A percentile compares a stretch with the other conserved stretches of the same genome.
Conservation (phyloP, 1,284 basidiomycete genomes). For the Pyrrhoderma noxium region DNA sequence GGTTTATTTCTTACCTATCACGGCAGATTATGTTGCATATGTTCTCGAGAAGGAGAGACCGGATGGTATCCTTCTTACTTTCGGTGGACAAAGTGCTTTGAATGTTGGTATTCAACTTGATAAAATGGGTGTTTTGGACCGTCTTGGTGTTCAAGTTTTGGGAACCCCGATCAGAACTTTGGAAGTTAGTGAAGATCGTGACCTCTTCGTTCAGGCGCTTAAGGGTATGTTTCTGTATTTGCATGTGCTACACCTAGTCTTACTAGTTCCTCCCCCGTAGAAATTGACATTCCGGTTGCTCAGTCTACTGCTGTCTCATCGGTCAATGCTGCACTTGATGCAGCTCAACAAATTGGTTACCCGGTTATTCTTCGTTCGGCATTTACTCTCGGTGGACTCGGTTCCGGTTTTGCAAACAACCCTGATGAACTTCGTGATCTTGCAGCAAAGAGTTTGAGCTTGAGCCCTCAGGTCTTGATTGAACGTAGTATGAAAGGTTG, state of each 20-base stretch:
- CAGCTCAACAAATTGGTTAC: conserved; percentile 90
- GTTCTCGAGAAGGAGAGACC: conserved; percentile 98
- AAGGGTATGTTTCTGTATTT: conserved; percentile 54
- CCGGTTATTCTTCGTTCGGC: conserved; percentile 98
- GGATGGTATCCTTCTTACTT: conserved; percentile 95
- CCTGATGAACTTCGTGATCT: conserved; percentile 93
- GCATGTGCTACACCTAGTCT: conserved; percentile 9
- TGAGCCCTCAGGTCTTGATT: conserved; percentile 94
- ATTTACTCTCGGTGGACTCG: conserved; percentile 96
- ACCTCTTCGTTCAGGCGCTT: conserved; percentile 94
- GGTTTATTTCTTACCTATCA: conserved; percentile 97
- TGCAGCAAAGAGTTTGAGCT: conserved; percentile 83
- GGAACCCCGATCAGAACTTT: conserved; percentile 94
- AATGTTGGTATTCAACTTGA: conserved; percentile 98
- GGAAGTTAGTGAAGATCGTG: conserved; percentile 95
- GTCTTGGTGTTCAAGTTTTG: conserved; percentile 90
- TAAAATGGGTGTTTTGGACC: conserved; percentile 94
- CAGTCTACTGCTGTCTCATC: conserved; percentile 97
- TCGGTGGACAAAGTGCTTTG: conserved; percentile 96
- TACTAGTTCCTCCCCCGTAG: conserved; percentile 34
- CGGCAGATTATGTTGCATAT: conserved; percentile 96
- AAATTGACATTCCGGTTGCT: conserved; percentile 97
- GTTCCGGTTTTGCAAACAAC: conserved; percentile 96
- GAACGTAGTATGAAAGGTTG: conserved; percentile 99
- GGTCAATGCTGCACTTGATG: conserved; percentile 86